Conservation (phyloP, 2,329 filamentous ascomycete genomes). For the Scedosporium dehoogii region DNA sequence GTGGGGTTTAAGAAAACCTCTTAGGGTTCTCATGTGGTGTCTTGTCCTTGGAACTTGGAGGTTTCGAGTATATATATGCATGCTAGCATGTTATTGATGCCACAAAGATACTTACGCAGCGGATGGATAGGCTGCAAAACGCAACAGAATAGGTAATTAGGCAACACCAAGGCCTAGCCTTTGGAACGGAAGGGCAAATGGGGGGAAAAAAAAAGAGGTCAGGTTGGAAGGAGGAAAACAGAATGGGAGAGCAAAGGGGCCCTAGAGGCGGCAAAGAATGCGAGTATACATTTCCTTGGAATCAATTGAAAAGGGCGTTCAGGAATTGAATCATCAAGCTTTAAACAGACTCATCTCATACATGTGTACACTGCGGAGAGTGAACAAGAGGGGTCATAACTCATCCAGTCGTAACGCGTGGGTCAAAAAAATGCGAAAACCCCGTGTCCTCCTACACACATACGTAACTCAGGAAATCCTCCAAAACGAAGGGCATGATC, state of each 20-base stretch:
- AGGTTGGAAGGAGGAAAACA: background rate
- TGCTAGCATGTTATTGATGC: background rate
- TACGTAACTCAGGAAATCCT: background rate
- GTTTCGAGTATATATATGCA: background rate
- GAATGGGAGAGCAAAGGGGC: background rate
- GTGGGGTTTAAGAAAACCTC: background rate
- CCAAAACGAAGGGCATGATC: background rate
- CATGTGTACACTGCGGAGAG: background rate
- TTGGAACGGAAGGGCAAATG: too few species aligned
- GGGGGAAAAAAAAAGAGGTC: background rate
- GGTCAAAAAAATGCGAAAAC: background rate
- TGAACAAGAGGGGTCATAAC: background rate
- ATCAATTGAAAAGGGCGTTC: background rate
- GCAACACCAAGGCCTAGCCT: too few species aligned
- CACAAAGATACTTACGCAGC: background rate
- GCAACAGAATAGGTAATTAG: too few species aligned
- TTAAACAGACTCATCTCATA: background rate
- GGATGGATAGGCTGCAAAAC: background rate
- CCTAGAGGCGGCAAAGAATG: background rate
- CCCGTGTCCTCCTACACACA: background rate
- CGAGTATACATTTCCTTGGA: background rate
- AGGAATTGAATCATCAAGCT: background rate
- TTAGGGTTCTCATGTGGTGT: background rate
- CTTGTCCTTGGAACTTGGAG: background rate
- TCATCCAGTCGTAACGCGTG: background rate